Conservation (phyloP, 2,329 filamentous ascomycete species). For the Alternaria ethzedia region DNA sequence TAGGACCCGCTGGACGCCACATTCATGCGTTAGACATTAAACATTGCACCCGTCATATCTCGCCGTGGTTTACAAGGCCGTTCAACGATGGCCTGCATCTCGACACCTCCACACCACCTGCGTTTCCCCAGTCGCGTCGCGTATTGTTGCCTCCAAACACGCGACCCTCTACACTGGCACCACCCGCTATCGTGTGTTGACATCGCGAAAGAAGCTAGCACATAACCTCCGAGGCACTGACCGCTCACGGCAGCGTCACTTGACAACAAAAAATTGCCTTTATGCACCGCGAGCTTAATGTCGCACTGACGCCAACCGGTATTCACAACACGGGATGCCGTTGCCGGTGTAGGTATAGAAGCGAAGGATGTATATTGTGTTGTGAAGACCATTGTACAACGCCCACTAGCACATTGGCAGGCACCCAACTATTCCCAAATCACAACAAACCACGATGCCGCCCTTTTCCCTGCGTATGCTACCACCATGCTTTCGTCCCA, state of each 20-base stretch:
- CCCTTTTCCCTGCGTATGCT: neutral
- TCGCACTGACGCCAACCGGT: neutral
- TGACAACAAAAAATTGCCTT: neutral
- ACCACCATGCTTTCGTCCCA: neutral
- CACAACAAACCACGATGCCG: neutral
- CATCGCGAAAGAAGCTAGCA: neutral
- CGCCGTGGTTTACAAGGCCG: neutral
- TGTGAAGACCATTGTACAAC: constrained; percentile 3
- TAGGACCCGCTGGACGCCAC: constrained; percentile 5
- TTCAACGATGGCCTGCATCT: neutral
- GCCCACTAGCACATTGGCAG: neutral
- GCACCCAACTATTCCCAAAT: neutral
- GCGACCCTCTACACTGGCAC: neutral
- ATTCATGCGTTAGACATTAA: constrained; percentile 4
- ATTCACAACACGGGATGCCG: neutral
- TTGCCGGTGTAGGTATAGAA: neutral
- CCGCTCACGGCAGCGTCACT: neutral
- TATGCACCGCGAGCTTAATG: neutral
- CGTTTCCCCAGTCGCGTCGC: neutral
- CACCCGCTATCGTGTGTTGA: neutral
- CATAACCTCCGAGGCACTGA: neutral
- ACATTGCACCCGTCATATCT: neutral
- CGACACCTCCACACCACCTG: neutral
- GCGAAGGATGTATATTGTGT: constrained; percentile 12
- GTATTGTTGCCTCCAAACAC: neutral